phyloP scores from a whole-genome alignment of 257 asterid species.

The Primulina huaijiensis region DNA sequence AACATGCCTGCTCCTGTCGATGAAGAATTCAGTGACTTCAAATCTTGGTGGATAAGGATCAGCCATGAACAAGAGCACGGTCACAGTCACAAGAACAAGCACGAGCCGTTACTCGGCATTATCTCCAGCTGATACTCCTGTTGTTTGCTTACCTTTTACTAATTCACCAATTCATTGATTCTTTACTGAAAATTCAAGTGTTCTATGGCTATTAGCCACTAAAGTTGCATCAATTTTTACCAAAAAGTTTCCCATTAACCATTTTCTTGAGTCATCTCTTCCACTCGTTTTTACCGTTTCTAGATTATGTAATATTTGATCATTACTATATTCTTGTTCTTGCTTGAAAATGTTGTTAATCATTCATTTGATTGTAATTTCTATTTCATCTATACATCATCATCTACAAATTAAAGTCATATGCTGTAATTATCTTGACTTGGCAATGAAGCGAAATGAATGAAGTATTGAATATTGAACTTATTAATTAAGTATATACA shows the following conservation, averaged over 20 bases:
- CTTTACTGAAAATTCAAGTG: constrained; percentile 27
- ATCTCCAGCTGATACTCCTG: constrained; percentile 32
- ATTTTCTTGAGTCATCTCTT: constrained; percentile 8
- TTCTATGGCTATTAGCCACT: background rate
- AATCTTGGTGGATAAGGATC: constrained; percentile 67
- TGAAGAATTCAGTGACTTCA: constrained; percentile 47
- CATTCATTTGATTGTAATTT: background rate
- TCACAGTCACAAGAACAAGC: constrained; percentile 23
- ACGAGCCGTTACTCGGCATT: constrained; percentile 47
- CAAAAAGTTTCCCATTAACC: constrained; percentile 8
- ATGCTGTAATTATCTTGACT: constrained; percentile 24
- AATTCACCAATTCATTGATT: constrained; percentile 52
- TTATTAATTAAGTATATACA: background rate
- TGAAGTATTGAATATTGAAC: constrained; percentile 6
- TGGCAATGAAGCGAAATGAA: constrained; percentile 30
- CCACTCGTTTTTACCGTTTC: constrained; percentile 21
- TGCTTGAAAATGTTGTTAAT: constrained; percentile 9
- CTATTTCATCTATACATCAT: constrained; percentile 3
- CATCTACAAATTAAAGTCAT: background rate
- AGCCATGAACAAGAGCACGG: constrained; percentile 11
- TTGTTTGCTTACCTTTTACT: background rate
- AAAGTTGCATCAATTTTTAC: background rate
- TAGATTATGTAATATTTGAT: constrained; percentile 25
- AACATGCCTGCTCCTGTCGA: constrained; percentile 89
- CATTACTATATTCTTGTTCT: constrained; percentile 24